Base-by-base conservation (phyloP, 805 yeast species). In the Ogataea populi-albae region DNA sequence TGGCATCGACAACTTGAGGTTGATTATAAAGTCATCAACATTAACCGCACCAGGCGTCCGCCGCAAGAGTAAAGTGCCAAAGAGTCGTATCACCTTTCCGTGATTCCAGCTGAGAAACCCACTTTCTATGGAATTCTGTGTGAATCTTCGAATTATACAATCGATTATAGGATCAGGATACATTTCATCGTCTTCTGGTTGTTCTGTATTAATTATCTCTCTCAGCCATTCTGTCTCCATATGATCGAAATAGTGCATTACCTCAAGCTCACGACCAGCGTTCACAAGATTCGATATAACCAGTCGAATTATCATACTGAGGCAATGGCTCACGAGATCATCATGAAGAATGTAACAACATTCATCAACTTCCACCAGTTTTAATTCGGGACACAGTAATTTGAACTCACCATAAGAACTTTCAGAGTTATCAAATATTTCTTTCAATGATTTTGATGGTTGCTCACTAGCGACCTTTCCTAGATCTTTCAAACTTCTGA, bases 1-100 rank as follows among this genome's bases (percentile, higher is more conserved):
- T 71, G 93, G 89, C 26, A 85, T 66, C 5, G 70, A 62, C 1
- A 79, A 65, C 47, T 78, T 75, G 79, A 89, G 75, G 34, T 72
- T 70, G 32, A 83, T 68, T 40, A 79, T 49, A 50, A 87, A 76
- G 40, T 81, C 86, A 26, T 75, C 73, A 11, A 45, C 34, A 31
- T 40, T 40, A 10, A 43, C 41, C 3, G 32, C 23, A 3, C 26
- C 25, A 5, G 34, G 26, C n/a, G 27, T 37, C 7, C 19, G 30
- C 17, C 46, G 39, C 12, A 54, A 25, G 14, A 52, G 35, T 17
- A 31, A 23, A 4, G 32, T 34, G 3, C 54, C 52, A 37, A 35
- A 50, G n/a, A 46, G 21, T 16, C 42, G 39, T 6, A 54, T 46
- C 1, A 55, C 34, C 18, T 40, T 34, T 6, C 30, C 26, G 35